Evolutionary conservation across 768 basidiomycete species (phyloP), one percentile per base, ranked within the genome.

Genomic region (Cytidiella melzeri): DNA sequence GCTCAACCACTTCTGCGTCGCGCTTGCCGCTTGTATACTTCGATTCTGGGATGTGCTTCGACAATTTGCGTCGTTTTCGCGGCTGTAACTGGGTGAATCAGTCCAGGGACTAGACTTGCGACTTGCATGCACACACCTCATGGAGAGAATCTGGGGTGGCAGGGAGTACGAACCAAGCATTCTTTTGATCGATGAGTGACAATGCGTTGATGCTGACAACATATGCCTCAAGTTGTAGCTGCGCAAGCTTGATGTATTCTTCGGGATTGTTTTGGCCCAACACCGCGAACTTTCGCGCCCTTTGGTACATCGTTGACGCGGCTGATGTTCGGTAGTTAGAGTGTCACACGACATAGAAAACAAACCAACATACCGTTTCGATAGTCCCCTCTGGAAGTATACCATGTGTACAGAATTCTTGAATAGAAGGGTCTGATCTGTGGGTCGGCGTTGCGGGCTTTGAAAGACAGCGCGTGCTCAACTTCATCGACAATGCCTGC

Each of bases 351-450:
- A 48, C 30, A 48, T 51, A 21, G 46, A 46, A 37, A 27, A 36
- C 25, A 39, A 48, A 30, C 47, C 15, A 18, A 73, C 81, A 66
- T 64, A 94, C 95, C 96, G 64, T 80, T 92, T 45, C 92, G 81
- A 68, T 93, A 92, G 64, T 97, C 92, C 23, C 89, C 88, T 63
- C 89, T 75, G 48, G 78, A 75, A 57, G 86, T 79, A 64, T 92
- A 86, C 92, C 92, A 98, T 41, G 91, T 84, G 67, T 96, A 95
- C n/a, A 98, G 69, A 47, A 98, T 90, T 59, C 82, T 80, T 28
- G 92, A 84, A 70, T 95, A 98, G 61, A 81, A 84, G 0, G 94
- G 94, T 30, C 75, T 79, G 34, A 83, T 69, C 39, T 89, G 80
- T 43, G 95, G 92, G 68, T 99, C 91, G 15, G 85, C 84, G 64